Evolutionary conservation across 768 basidiomycete species (phyloP), one percentile per base, ranked within the genome.

Genomic region (Filobasidium floriforme): DNA sequence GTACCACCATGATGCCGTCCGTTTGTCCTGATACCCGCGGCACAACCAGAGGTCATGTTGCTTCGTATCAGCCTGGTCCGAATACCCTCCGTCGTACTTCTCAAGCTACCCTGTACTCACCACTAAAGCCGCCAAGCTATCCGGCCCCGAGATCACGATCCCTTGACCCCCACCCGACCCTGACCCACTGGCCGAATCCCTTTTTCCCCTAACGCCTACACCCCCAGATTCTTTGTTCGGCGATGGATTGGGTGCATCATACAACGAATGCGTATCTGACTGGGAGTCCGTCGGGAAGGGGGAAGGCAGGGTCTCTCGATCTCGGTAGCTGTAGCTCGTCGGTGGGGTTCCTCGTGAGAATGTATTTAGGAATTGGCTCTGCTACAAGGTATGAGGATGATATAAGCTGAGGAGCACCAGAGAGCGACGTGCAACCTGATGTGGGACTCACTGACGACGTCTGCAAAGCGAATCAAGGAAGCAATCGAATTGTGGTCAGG

Each of bases 1-100:
- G 51, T 65, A 68, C 60, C 41, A 46, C 67, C 67, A 68, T 22
- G 60, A 61, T 19, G 63, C 59, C 29, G 67, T 68, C 10, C 67
- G 63, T 49, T 65, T 68, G 7, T 60, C 54, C 63, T 65, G 28
- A 18, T 44, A 57, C 26, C 18, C 59, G 10, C 11, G 14, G 41
- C 18, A 22, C 2, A 62, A 41, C 4, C 41, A 22, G 9, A 32
- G 12, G 40, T 60, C 40, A 60, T 7, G 26, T 60, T 10, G 37
- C 5, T 1, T 49, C 46, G 22, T 15, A 22, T 49, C 46, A 49
- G 46, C 22, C 5, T 18, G 3, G 5, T 49, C 46, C 15, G 43
- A 22, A 18, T 49, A 3, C 46, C 46, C 22, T 12, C 46, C 14
- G 12, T 18, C 14, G 22, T 22, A 3, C 46, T 22, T 6, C 14